Evolutionary conservation across 805 yeast genomes (phyloP), one percentile per base, ranked within the genome.

Genomic region (Myxozyma sirexii): DNA sequence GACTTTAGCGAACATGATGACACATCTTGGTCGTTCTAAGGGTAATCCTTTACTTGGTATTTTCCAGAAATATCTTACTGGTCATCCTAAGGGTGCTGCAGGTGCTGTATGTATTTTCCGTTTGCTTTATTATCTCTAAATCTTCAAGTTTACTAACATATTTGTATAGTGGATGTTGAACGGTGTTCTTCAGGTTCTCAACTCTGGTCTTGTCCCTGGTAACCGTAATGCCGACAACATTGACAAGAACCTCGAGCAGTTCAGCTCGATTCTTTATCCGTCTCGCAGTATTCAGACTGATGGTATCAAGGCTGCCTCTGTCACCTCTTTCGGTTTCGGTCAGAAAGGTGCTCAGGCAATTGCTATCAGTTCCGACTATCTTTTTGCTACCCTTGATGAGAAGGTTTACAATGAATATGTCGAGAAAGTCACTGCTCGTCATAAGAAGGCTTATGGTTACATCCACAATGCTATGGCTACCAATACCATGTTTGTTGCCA

Each of bases 31-130:
- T 69, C 87, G 99, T 80, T 79, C 96, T 58, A 91, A 89, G 79
- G 99, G 99, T 79, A 96, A 94, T 80, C 96, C 99, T 65, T 92
- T 96, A 51, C 82, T 87, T 69, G 97, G 98, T 84, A 96, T 94
- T 57, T 93, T 96, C 96, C 99, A 94, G 80, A 94, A 94, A 79
- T 94, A 83, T 85, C 84, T 94, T 73, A 94, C 99, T 70, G 99
- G 99, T 79, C 99, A 94, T 82, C 99, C 99, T 71, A 94, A 94
- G 88, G 99, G 99, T 84, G 99, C 99, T 70, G 99, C 99, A 59
- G 99, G 97, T 83, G 98, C 99, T 60, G 63, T 60, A 56, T 41
- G 63, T 60, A 21, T 49, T 10, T 3, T 8, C 17, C 17, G 43
- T 7, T 31, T 26, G 29, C 26, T 1, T 29, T 41, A n/a, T 13